Conservation (phyloP, 192 early-diverging fungal genomes). For the Backusella morwellensis region DNA sequence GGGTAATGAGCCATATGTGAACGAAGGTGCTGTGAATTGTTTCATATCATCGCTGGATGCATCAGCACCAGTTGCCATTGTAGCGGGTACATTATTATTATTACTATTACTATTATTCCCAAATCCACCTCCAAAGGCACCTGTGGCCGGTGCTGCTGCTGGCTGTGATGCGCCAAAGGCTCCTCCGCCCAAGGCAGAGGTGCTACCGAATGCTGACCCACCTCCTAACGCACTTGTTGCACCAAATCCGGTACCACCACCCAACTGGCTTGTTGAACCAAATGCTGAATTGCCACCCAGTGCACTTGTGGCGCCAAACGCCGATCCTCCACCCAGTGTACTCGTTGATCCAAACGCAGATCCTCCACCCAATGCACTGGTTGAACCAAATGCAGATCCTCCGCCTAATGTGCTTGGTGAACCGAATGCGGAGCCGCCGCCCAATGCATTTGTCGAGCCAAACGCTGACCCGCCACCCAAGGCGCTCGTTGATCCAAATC, state of each 20-base stretch:
- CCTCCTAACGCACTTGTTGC: conserved; percentile 9
- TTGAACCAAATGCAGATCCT: conserved; percentile 3
- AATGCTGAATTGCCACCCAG: conserved; percentile 16
- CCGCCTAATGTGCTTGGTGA: conserved; percentile 21
- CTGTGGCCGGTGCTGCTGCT: background rate
- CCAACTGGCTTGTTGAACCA: conserved; percentile 13
- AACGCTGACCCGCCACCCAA: conserved; percentile 19
- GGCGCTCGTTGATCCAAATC: conserved; percentile 16
- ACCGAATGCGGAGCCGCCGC: conserved; percentile 15
- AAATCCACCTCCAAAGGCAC: background rate
- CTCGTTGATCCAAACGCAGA: conserved; percentile 19
- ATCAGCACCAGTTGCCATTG: background rate
- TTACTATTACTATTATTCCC: background rate
- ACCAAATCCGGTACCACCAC: conserved; percentile 23
- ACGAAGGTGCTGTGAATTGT: conserved; percentile 21
- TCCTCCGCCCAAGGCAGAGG: background rate
- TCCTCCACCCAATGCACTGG: conserved; percentile 7
- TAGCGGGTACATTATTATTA: background rate
- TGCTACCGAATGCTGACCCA: conserved; percentile 17
- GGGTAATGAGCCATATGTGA: conserved; percentile 38
- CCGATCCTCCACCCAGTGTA: conserved; percentile 21
- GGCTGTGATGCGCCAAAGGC: background rate
- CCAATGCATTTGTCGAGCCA: conserved; percentile 10
- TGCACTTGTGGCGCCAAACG: conserved; percentile 2
- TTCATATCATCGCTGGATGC: background rate